Percentiles rank a stretch among this genome's conserved stretches.
Evolutionary conservation across 495 filamentous ascomycete genomes (phyloP).

Genomic region (Annulohypoxylon maeteangense): DNA sequence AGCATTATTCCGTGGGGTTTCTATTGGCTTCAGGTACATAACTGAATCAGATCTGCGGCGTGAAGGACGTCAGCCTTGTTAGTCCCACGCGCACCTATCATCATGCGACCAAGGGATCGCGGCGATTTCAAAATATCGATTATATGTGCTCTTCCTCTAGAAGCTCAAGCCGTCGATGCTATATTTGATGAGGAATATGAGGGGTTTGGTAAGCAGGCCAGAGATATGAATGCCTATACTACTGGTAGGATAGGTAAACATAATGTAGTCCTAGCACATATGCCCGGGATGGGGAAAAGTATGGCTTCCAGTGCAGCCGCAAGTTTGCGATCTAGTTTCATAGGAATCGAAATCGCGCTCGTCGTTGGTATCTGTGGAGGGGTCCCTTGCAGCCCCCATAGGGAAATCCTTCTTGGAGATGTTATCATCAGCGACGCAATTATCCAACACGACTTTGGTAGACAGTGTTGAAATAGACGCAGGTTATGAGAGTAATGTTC

Average conservation of each 20-base stretch:
- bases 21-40: no score
- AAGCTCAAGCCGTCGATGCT: neutral
- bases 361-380: neutral
- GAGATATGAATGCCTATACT: neutral
- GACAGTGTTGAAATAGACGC: no score
- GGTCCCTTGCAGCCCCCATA: neutral
- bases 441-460: neutral
- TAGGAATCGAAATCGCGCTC: neutral
- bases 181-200: neutral
- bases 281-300: neutral
- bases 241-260: neutral
- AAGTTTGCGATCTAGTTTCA: neutral
- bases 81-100: neutral
- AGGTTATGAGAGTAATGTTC: no score
- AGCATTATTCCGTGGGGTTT: no score
- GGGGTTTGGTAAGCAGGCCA: neutral
- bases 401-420: neutral
- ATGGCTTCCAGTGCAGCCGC: neutral
- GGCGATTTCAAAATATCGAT: neutral
- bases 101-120: neutral
- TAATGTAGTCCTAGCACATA: neutral
- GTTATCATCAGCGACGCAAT: neutral
- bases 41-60: neutral
- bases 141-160: neutral
- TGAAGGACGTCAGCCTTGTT: neutral